Base-by-base conservation (phyloP, 176 grass and related monocot genomes). In the Phragmites australis region DNA sequence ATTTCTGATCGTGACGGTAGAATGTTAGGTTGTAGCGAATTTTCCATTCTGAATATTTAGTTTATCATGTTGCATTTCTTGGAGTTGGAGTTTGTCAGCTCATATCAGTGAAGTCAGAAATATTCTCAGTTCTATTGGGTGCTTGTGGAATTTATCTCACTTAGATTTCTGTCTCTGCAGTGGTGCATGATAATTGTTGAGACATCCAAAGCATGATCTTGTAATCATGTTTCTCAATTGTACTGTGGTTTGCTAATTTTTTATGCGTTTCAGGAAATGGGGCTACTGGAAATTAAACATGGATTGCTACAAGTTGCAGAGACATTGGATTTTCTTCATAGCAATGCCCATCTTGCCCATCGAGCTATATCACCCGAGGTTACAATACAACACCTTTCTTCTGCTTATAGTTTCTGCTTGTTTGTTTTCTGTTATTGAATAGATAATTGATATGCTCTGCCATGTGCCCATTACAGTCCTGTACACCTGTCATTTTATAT, bases 251-350 rank as follows among this genome's bases (percentile, higher is more conserved):
- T 45, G 9, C 51, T 79, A 21, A 63, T 53, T 69, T 74, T 9
- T 55, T 21, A 41, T 53, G 40, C 68, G 56, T 94, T 82, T 46
- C 67, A 99, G 93, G 90, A 95, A 89, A 96, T 99, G 97, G 93
- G 93, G 9, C 56, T 99, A 54, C 78, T 99, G 30, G 97, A 99
- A 87, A 85, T 99, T 86, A 99, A 99, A 75, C 97, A 99, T 86
- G 97, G 97, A 5, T 77, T 99, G 81, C 93, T 99, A 52, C 97
- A 99, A 86, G 82, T 99, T 74, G 88, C 93, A 61, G 97, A 99
- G 67, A 99, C 97, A 0, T 79, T 99, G 68, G 97, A 99, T 86
- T 99, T 99, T 86, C 97, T 99, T 85, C 93, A 96, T 83, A 99
- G 87, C 74, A 95, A 96, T 86, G 97, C 97, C 17, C 90, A 71